Evolutionary conservation across 306 rosid genomes (phyloP), one percentile per base, ranked within the genome.

Genomic region (Inga laurina): DNA sequence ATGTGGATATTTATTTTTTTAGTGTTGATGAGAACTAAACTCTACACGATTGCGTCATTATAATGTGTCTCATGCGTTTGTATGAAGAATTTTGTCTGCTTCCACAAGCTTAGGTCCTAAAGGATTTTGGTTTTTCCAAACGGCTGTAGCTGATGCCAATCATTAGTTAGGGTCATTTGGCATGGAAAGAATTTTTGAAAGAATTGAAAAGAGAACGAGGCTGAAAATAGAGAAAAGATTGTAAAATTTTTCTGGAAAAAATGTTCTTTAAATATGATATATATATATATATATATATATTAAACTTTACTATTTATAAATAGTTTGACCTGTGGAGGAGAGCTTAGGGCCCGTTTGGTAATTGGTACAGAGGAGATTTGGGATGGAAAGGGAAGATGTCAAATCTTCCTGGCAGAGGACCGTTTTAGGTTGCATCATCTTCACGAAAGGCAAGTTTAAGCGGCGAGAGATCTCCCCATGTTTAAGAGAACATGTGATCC

Each of bases 61-160:
- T 32, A 21, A 7, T 64, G 54, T 64, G 51, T 78, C 84, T 49
- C 61, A 30, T 74, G 72, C 78, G 81, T 64, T 72, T 52, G 57
- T 24, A 56, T 79, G 89, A 74, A 75, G 84, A 86, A 71, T 86
- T 79, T 88, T 83, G 91, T 78, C 74, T 10, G 21, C 57, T 46
- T 35, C 37, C 48, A 65, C 37, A 7, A 37, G 62, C 59, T n/a
- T 43, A 8, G 65, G 76, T 79, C 82, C 57, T 27, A 27, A 34
- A 56, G 18, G 67, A 15, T 77, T 64, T 64, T 73, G 30, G 13
- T 22, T 41, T 57, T 7, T 62, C 22, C 14, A 35, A 76, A 59
- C 27, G 15, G 43, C 69, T n/a, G 54, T 34, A 6, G 4, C 13
- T 72, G 45, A 59, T 35, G 39, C 35, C 34, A 48, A 1, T 19